phyloP scores from a whole-genome alignment of 192 early-diverging fungal genomes.

The Rhizophagus prolifer region DNA sequence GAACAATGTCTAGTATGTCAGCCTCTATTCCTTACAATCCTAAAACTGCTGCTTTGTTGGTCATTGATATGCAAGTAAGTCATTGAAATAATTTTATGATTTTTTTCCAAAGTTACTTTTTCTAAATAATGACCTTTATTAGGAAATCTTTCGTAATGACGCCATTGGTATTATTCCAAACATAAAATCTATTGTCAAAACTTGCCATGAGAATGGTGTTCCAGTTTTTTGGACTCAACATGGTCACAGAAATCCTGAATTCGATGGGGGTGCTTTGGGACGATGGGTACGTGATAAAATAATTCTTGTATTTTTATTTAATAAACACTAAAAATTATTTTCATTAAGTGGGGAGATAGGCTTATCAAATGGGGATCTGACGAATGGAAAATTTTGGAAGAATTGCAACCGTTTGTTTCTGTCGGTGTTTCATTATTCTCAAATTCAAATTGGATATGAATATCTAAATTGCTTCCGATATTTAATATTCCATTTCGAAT shows the following conservation, averaged over 20 bases:
- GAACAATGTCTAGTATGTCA: too few relatives aligned
- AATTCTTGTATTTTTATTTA: neutral
- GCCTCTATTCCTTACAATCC: too few relatives aligned
- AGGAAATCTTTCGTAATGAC: neutral
- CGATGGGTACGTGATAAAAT: neutral
- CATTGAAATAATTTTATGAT: too few relatives aligned
- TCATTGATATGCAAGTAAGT: too few relatives aligned
- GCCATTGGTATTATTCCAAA: neutral
- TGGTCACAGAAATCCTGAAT: constrained; percentile 1
- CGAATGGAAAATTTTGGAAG: neutral
- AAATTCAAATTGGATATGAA: too few relatives aligned
- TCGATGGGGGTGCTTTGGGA: neutral
- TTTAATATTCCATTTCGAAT: neutral
- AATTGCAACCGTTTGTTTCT: neutral
- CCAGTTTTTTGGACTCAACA: constrained; percentile 5
- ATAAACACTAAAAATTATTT: neutral
- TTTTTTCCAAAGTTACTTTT: too few relatives aligned
- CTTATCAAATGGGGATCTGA: neutral
- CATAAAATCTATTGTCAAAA: neutral
- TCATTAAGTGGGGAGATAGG: neutral
- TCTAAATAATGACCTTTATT: neutral
- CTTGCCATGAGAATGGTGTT: neutral
- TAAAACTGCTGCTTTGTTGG: too few relatives aligned
- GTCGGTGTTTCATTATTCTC: neutral
- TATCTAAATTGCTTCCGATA: too few relatives aligned